phyloP scores from a whole-genome alignment of 2,329 filamentous ascomycete genomes.

The Arthrobotrys pseudoclavata region DNA sequence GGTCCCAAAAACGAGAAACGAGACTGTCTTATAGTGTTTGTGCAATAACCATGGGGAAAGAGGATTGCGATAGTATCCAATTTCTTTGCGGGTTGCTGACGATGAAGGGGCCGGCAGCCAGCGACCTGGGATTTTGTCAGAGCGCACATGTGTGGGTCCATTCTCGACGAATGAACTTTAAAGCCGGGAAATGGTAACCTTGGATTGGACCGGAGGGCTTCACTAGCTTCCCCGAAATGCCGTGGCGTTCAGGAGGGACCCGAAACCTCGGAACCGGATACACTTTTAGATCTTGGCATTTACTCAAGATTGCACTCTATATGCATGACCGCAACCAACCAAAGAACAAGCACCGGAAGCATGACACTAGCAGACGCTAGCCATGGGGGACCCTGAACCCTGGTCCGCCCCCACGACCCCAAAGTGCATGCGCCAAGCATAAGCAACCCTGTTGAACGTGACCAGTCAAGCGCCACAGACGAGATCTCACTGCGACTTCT shows the following conservation, averaged over 20 bases:
- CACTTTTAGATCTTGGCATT: constrained; percentile 45
- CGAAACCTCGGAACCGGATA: constrained; percentile 60
- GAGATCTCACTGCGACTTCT: constrained; percentile 28
- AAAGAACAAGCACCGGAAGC: constrained; percentile 47
- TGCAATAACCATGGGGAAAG: constrained; percentile 26
- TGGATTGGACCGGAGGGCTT: constrained; percentile 57
- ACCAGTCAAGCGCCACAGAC: constrained; percentile 57
- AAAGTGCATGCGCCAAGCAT: constrained; percentile 56
- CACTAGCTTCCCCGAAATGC: constrained; percentile 60
- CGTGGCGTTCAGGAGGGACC: constrained; percentile 60
- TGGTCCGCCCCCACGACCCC: constrained; percentile 48
- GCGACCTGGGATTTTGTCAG: constrained; percentile 52
- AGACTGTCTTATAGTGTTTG: constrained; percentile 41
- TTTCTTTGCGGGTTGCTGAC: constrained; percentile 48
- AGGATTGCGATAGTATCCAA: constrained; percentile 26
- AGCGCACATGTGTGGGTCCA: constrained; percentile 46
- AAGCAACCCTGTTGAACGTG: constrained; percentile 46
- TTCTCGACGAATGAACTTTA: constrained; percentile 48
- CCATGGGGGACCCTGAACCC: constrained; percentile 38
- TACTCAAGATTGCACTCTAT: constrained; percentile 31
- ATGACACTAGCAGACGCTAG: constrained; percentile 43
- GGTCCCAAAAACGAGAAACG: constrained; percentile 47
- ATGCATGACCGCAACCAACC: constrained; percentile 54
- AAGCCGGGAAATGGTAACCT: constrained; percentile 29
- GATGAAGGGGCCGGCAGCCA: constrained; percentile 46